Evolutionary conservation across 2,329 filamentous ascomycete genomes (phyloP).

Genomic region (Epichloe uncinata): DNA sequence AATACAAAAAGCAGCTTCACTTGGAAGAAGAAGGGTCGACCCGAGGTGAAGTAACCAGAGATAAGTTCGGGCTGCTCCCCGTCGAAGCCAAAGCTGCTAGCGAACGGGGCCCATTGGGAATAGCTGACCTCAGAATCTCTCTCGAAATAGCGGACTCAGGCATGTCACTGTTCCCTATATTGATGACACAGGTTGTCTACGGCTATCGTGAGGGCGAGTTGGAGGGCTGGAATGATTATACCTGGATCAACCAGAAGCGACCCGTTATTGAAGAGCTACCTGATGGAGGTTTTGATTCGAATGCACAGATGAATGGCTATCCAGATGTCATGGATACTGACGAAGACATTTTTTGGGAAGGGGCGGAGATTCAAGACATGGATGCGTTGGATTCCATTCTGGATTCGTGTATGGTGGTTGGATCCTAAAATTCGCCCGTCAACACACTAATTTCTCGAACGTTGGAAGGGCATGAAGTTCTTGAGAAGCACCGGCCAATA

Average conservation of each 20-base stretch:
- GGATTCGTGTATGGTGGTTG: conserved; percentile 40
- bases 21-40: conserved; percentile 61
- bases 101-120: conserved; percentile 57
- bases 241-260: conserved; percentile 31
- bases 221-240: conserved; percentile 51
- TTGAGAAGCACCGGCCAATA: not conserved
- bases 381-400: conserved; percentile 41
- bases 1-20: conserved; percentile 61
- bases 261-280: conserved; percentile 18
- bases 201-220: conserved; percentile 65
- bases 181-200: conserved; percentile 56
- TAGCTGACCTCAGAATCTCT: conserved; percentile 66
- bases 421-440: conserved; percentile 15
- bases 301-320: conserved; percentile 34
- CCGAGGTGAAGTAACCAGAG: conserved; percentile 60
- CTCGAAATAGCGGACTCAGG: conserved; percentile 64
- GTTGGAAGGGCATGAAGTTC: not conserved
- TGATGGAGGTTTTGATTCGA: conserved; percentile 6
- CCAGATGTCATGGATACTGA: conserved; percentile 48
- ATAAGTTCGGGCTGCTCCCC: conserved; percentile 66
- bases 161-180: conserved; percentile 62
- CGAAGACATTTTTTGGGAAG: conserved; percentile 48
- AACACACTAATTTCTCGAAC: not conserved
- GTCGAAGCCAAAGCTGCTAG: conserved; percentile 66
- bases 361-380: conserved; percentile 38